A percentile compares a stretch with the other conserved stretches of the same genome.
Conservation (phyloP, 2,329 filamentous ascomycete species). For the Phyllosticta citribraziliensis region DNA sequence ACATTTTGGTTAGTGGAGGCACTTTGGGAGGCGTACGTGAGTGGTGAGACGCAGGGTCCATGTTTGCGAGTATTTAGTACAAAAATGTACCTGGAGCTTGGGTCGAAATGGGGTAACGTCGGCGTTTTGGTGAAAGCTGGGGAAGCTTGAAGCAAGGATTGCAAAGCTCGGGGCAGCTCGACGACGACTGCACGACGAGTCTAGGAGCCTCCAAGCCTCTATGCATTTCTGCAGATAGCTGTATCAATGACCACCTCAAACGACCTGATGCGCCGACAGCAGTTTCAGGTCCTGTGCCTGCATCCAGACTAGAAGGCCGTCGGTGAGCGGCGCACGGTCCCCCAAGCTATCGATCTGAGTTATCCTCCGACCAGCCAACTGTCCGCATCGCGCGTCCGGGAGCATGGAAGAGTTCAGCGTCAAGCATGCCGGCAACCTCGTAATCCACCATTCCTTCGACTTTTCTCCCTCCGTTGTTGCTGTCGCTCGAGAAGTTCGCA, state of each 20-base stretch:
- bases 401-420: background rate
- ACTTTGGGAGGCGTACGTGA: too few species aligned
- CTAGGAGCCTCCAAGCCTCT: background rate
- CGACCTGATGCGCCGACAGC: background rate
- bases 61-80: too few species aligned
- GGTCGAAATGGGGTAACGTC: background rate
- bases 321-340: background rate
- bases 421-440: constrained; percentile 17
- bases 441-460: constrained; percentile 43
- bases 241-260: background rate
- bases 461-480: constrained; percentile 39
- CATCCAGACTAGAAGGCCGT: background rate
- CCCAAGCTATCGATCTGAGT: background rate
- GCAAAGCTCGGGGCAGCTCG: background rate
- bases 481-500: constrained; percentile 42
- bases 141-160: background rate
- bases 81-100: background rate
- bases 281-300: background rate
- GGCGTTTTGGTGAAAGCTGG: background rate
- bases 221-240: background rate
- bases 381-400: background rate
- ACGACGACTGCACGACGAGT: background rate
- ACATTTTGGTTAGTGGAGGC: too few species aligned
- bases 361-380: background rate
- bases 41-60: too few species aligned